Base-by-base conservation (phyloP, 148 eudicot species). In the Cornus kousa region DNA sequence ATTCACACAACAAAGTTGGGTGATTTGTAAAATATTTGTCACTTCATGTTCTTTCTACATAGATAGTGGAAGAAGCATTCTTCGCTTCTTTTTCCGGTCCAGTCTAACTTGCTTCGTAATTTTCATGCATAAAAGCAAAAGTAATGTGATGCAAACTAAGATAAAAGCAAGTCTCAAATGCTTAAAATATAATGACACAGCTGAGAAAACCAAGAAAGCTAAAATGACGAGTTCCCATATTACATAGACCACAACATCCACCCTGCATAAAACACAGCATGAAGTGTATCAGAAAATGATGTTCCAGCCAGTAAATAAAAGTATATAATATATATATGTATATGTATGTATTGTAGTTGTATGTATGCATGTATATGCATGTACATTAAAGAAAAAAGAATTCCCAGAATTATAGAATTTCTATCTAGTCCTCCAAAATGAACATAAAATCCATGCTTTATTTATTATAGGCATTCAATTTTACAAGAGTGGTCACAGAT, bases 41-140 rank as follows among this genome's bases (percentile, higher is more conserved):
- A 71, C 37, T 74, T 43, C 17, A 33, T 67, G 37, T 5, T 13
- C 62, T 24, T 37, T 35, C 74, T 88, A 95, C 98, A 95, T 95
- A 31, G 99, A 95, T 71, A 95, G 80, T 14, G 99, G 99, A 70
- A 95, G 95, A 87, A 95, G 98, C 99, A 95, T 95, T 86, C 99
- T 95, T 76, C 98, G 91, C 83, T 93, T 89, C 92, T 88, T 95
- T 90, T 95, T 95, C 83, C 94, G 87, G 55, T 93, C 91, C 88
- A 89, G 74, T 83, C 94, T 90, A 79, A 93, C 82, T 92, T 93
- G 92, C 92, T 95, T 95, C 69, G 97, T 80, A 62, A 95, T 76
- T 88, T 87, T 95, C 99, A 95, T 95, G 89, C 90, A 89, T 74
- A 90, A 74, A 81, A 95, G 90, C 81, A 95, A 80, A 67, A 92